phyloP scores from a whole-genome alignment of 2,329 filamentous ascomycete genomes.

The Trichothecium roseum region DNA sequence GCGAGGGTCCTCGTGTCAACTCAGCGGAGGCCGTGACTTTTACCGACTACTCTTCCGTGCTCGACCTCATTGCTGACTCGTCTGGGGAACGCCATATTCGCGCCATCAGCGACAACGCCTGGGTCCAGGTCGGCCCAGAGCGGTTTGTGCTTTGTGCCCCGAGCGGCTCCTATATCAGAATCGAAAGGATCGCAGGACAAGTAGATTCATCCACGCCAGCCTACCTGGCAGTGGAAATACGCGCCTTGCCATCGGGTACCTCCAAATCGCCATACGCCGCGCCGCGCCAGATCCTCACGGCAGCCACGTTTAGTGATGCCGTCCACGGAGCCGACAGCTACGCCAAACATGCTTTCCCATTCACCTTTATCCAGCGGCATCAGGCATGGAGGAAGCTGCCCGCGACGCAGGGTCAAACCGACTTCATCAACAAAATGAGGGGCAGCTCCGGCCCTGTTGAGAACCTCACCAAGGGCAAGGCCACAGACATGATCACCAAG shows the following conservation, averaged over 20 bases:
- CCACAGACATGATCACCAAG: constrained; percentile 87
- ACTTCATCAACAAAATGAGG: constrained; percentile 58
- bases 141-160: constrained; percentile 62
- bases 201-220: constrained; percentile 9
- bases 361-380: constrained; percentile 52
- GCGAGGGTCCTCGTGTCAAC: constrained; percentile 5
- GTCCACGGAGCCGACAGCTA: constrained; percentile 81
- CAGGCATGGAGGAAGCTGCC: constrained; percentile 60
- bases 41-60: constrained; percentile 85
- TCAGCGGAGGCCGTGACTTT: constrained; percentile 52
- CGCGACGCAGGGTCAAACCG: constrained; percentile 56
- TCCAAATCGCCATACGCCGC: constrained; percentile 53
- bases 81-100: constrained; percentile 72
- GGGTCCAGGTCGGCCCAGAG: constrained; percentile 67
- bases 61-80: constrained; percentile 78
- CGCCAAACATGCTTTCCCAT: constrained; percentile 55
- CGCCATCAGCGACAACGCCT: constrained; percentile 62
- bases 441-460: constrained; percentile 35
- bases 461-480: constrained; percentile 67
- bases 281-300: constrained; percentile 57
- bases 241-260: constrained; percentile 30
- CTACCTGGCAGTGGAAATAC: constrained; percentile 37
- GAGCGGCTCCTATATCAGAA: constrained; percentile 49
- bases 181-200: constrained; percentile 29
- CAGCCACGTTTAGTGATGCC: constrained; percentile 59